Conservation (phyloP, 441 rosid species). For the Erysimum cheiri region DNA sequence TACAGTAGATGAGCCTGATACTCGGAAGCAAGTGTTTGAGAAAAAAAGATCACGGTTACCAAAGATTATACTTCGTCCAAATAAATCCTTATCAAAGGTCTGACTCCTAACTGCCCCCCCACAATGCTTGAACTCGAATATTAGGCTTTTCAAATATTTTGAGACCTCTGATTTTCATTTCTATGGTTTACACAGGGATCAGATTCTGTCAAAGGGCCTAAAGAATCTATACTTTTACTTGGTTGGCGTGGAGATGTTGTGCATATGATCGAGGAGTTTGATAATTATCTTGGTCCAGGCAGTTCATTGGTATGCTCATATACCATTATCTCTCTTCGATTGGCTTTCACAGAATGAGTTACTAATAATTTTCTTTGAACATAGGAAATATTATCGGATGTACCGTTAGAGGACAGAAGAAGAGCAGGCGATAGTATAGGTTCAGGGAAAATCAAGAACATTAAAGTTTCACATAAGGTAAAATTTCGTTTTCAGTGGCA, state of each 20-base stretch:
- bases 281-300: constrained; percentile 97
- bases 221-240: constrained; percentile 83
- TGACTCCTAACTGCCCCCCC: constrained; percentile 29
- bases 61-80: constrained; percentile 63
- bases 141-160: constrained; percentile 25
- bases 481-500: constrained; percentile 27
- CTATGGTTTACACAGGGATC: constrained; percentile 62
- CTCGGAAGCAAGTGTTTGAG: constrained; percentile 50
- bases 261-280: constrained; percentile 92
- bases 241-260: constrained; percentile 95
- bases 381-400: constrained; percentile 93
- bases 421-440: constrained; percentile 49
- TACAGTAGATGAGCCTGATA: constrained; percentile 44
- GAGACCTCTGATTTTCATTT: constrained; percentile 28
- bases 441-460: constrained; percentile 59
- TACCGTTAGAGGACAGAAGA: constrained; percentile 75
- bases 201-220: constrained; percentile 72
- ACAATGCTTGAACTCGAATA: constrained; percentile 20
- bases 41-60: constrained; percentile 52
- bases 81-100: constrained; percentile 77
- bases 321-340: constrained; percentile 12
- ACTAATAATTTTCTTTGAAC: constrained; percentile 20
- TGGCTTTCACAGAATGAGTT: constrained; percentile 1
- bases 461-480: constrained; percentile 78
- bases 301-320: constrained; percentile 70